Evolutionary conservation across 73 alveolate species (phyloP).

Genomic region (Stentor coeruleus): DNA sequence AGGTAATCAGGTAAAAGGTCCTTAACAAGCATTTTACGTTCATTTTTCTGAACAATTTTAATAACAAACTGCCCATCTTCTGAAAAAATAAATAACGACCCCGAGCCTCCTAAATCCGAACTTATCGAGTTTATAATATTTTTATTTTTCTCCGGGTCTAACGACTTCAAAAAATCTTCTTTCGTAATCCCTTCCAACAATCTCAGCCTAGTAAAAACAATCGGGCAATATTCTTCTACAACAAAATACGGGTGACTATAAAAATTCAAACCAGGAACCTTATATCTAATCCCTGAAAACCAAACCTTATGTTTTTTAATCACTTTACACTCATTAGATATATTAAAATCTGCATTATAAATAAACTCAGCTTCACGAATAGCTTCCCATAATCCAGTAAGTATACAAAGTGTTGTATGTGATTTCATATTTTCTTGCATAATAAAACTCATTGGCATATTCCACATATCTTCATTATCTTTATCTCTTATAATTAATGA

Average conservation of each 20-base stretch:
- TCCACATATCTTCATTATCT: constrained; percentile 15
- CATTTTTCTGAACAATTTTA: constrained; percentile 84
- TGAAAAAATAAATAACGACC: constrained; percentile 96
- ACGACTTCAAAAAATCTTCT: constrained; percentile 38
- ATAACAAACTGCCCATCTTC: constrained; percentile 93
- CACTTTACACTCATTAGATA: neutral
- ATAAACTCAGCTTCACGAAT: neutral
- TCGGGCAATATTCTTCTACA: constrained; percentile 45
- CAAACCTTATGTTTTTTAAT: no score
- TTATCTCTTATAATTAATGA: no score
- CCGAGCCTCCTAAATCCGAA: constrained; percentile 83
- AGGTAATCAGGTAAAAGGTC: constrained; percentile 73
- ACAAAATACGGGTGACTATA: neutral
- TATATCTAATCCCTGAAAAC: neutral
- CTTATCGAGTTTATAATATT: neutral
- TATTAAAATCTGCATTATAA: no score
- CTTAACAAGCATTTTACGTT: constrained; percentile 71
- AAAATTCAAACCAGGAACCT: neutral
- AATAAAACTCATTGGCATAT: neutral
- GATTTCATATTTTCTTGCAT: constrained; percentile 4
- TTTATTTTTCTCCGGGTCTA: constrained; percentile 49
- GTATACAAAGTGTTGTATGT: neutral
- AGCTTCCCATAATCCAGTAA: constrained; percentile 1
- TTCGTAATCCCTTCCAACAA: constrained; percentile 42
- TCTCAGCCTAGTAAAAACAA: constrained; percentile 50